phyloP scores from a whole-genome alignment of 2,329 filamentous ascomycete genomes.

The Calycina herbarum region DNA sequence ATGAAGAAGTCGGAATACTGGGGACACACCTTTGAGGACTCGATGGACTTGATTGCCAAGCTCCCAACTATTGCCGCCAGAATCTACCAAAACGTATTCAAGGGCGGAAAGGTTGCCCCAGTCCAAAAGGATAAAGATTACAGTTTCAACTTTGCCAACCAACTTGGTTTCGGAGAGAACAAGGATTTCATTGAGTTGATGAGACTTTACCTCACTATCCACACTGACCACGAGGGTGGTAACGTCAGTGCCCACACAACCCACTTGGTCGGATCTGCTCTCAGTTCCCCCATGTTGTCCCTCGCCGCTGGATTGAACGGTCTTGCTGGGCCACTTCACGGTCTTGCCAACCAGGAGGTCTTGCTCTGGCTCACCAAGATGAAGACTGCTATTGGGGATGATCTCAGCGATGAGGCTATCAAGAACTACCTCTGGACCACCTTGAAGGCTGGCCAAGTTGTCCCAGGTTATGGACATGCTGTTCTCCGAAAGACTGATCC shows the following conservation, averaged over 20 bases:
- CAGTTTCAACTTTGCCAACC: conserved; percentile 98
- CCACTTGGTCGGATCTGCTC: conserved; percentile 92
- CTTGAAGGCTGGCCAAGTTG: conserved; percentile 91
- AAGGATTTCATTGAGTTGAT: conserved; percentile 96
- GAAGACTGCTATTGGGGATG: conserved; percentile 92
- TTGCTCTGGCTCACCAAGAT: conserved; percentile 99
- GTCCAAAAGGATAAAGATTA: conserved; percentile 99
- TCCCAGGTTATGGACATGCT: conserved; percentile 97
- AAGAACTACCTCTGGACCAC: conserved; percentile 99
- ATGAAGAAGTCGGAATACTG: conserved; percentile 99
- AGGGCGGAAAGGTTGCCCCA: conserved; percentile 95
- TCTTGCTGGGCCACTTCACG: conserved; percentile 96
- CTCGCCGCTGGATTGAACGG: conserved; percentile 96
- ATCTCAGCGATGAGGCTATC: conserved; percentile 94
- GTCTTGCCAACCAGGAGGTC: conserved; percentile 99
- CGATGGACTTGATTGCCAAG: conserved; percentile 99
- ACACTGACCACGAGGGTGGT: conserved; percentile 99
- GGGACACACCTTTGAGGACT: conserved; percentile 99
- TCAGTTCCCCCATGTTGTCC: conserved; percentile 97
- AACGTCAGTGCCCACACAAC: conserved; percentile 99
- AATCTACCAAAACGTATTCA: conserved; percentile 99
- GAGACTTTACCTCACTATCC: conserved; percentile 98
- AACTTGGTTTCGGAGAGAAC: conserved; percentile 95
- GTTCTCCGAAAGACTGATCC: conserved; percentile 99
- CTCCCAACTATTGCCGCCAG: conserved; percentile 95